Evolutionary conservation across 2,329 filamentous ascomycete genomes (phyloP).

Genomic region (Trichoderma hamatum): DNA sequence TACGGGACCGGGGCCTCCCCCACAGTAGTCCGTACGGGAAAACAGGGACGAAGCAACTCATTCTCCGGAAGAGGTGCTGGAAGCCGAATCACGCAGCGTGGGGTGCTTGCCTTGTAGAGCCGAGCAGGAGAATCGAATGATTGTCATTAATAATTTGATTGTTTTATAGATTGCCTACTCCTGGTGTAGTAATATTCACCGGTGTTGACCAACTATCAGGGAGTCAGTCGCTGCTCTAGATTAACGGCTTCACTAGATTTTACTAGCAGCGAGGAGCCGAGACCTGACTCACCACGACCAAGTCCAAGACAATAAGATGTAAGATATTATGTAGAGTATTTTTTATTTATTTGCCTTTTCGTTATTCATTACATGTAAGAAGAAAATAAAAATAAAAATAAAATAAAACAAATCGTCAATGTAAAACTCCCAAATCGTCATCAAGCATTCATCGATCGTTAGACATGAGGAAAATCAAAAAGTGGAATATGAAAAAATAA

Average conservation of each 20-base stretch:
- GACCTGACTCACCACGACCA: background rate
- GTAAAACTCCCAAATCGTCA: conserved; percentile 24
- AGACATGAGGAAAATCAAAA: conserved; percentile 17
- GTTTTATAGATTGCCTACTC: background rate
- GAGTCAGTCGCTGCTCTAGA: background rate
- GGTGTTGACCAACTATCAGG: background rate
- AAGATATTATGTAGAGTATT: background rate
- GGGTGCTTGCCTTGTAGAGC: background rate
- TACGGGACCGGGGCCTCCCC: background rate
- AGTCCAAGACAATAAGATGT: background rate
- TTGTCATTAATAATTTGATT: background rate
- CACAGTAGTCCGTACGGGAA: background rate
- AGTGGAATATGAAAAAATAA: conserved; percentile 11
- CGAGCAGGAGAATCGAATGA: background rate
- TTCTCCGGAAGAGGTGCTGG: background rate
- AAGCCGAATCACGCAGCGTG: background rate
- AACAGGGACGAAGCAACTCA: background rate
- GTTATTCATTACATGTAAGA: conserved; percentile 25
- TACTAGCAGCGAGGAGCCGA: background rate
- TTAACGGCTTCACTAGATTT: background rate
- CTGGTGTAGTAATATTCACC: background rate
- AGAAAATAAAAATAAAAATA: background rate
- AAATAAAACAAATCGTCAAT: conserved; percentile 17
- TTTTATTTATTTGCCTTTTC: conserved; percentile 20
- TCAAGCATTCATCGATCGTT: conserved; percentile 23